Evolutionary conservation across 177 flowering plant genomes (phyloP).

Genomic region (Vitis hybrid): DNA sequence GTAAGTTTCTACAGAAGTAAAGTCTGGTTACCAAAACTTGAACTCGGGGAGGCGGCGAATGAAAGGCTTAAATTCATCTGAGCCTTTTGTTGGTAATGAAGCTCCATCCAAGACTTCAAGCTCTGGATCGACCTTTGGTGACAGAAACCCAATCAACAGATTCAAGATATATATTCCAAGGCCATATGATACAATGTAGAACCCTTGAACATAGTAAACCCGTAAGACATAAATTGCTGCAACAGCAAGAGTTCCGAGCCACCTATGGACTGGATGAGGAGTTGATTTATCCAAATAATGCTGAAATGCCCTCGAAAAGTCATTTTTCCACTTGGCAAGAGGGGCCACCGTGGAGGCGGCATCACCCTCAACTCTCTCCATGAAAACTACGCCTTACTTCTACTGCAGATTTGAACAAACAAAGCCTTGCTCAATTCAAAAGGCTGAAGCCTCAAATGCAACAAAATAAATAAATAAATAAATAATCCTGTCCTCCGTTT

Average conservation of each 20-base stretch:
- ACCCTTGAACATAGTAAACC: constrained; percentile 62
- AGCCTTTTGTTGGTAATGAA: constrained; percentile 62
- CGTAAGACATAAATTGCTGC: constrained; percentile 48
- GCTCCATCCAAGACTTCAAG: constrained; percentile 62
- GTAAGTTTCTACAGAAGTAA: not conserved
- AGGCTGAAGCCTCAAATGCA: not conserved
- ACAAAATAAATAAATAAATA: not conserved
- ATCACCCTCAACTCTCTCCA: constrained; percentile 49
- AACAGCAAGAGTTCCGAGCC: constrained; percentile 59
- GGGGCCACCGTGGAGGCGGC: constrained; percentile 33
- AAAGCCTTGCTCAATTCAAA: not conserved
- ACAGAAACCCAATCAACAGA: constrained; percentile 73
- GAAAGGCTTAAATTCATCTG: constrained; percentile 79
- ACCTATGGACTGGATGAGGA: constrained; percentile 53
- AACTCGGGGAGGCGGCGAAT: constrained; percentile 81
- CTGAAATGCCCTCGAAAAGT: constrained; percentile 61
- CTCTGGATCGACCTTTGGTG: constrained; percentile 76
- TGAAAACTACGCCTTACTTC: constrained; percentile 11
- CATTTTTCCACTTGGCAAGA: constrained; percentile 52
- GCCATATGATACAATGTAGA: constrained; percentile 63
- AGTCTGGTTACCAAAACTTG: constrained; percentile 59
- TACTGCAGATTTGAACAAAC: constrained; percentile 7
- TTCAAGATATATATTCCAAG: constrained; percentile 66
- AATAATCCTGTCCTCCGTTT: not conserved
- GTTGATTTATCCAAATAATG: constrained; percentile 62